Evolutionary conservation across 495 filamentous ascomycete genomes (phyloP).

Genomic region (Pyrenopolyporus hunteri): DNA sequence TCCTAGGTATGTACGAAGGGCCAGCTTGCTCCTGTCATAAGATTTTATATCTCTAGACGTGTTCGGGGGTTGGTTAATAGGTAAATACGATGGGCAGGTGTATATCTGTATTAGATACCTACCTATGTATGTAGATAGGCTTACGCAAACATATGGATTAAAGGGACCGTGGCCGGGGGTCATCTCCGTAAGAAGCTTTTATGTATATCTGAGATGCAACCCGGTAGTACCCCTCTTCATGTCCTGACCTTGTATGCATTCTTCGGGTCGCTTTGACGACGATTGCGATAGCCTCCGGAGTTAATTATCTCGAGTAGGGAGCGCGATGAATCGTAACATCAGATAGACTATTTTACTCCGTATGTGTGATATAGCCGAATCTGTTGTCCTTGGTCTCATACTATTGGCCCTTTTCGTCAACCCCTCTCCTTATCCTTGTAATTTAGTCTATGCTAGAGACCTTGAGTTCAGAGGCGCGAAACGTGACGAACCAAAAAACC

Average conservation of each 20-base stretch:
- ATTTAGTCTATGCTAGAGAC: slow-evolving; percentile 26
- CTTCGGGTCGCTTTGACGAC: slow-evolving; percentile 21
- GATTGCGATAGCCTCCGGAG: too few species aligned
- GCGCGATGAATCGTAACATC: too few species aligned
- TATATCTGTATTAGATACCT: too few species aligned
- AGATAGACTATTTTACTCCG: slow-evolving; percentile 2
- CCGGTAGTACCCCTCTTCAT: not conserved
- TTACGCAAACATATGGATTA: too few species aligned
- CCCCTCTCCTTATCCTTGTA: slow-evolving; percentile 16
- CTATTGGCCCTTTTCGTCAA: slow-evolving; percentile 18
- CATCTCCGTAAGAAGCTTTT: too few species aligned
- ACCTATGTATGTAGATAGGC: too few species aligned
- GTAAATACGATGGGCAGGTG: not conserved
- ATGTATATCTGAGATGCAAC: too few species aligned
- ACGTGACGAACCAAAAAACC: slow-evolving; percentile 34
- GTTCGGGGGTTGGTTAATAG: not conserved
- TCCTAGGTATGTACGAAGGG: too few species aligned
- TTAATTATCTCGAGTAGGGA: too few species aligned
- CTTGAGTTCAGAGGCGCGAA: slow-evolving; percentile 27
- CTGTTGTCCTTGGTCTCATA: not conserved
- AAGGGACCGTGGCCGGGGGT: too few species aligned
- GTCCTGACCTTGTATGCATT: not conserved
- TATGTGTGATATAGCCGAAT: slow-evolving; percentile 25
- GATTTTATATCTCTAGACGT: too few species aligned
- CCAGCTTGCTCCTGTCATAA: slow-evolving; percentile 23